These are phyloP conservation scores for Chytriomyces confervae DNA, from an alignment of 192 early-diverging fungal species.

Conservation along the genomic window DNA sequence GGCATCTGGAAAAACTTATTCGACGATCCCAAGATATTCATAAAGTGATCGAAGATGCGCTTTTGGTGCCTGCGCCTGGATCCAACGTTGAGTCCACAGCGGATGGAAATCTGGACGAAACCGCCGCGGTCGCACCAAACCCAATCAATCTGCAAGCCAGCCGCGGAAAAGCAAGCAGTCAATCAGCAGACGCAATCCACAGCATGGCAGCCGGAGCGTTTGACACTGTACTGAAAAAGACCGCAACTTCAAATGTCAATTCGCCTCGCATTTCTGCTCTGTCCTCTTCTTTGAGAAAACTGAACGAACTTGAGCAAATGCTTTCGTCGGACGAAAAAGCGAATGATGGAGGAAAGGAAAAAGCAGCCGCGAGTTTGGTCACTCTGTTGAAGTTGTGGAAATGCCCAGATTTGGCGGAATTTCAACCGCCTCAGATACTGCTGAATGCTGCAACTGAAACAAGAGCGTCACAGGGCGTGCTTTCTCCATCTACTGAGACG, in stretches of 20 bases:
- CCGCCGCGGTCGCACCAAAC: background rate
- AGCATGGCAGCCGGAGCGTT: background rate
- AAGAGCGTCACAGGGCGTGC: background rate
- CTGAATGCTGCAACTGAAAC: constrained; percentile 2
- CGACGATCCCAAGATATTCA: constrained; percentile 28
- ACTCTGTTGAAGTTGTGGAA: constrained; percentile 36
- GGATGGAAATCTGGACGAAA: background rate
- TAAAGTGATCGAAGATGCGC: constrained; percentile 39
- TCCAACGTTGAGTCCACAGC: background rate
- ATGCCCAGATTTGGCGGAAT: constrained; percentile 44
- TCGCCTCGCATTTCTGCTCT: constrained; percentile 24
- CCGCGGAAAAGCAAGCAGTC: background rate
- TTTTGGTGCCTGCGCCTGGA: constrained; percentile 37
- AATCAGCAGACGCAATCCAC: background rate
- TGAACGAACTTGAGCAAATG: constrained; percentile 1
- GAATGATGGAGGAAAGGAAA: background rate
- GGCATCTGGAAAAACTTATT: constrained; percentile 45
- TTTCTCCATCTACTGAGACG: background rate
- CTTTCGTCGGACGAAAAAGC: background rate
- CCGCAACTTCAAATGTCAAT: background rate
- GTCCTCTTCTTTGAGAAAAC: constrained; percentile 29
- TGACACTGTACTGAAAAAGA: background rate
- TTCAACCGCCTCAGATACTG: constrained; percentile 46
- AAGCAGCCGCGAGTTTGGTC: background rate
- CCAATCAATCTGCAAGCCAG: background rate